Evolutionary conservation across 2,329 filamentous ascomycete genomes (phyloP), one percentile per base, ranked within the genome.

Genomic region (Neopestalotiopsis sp.): DNA sequence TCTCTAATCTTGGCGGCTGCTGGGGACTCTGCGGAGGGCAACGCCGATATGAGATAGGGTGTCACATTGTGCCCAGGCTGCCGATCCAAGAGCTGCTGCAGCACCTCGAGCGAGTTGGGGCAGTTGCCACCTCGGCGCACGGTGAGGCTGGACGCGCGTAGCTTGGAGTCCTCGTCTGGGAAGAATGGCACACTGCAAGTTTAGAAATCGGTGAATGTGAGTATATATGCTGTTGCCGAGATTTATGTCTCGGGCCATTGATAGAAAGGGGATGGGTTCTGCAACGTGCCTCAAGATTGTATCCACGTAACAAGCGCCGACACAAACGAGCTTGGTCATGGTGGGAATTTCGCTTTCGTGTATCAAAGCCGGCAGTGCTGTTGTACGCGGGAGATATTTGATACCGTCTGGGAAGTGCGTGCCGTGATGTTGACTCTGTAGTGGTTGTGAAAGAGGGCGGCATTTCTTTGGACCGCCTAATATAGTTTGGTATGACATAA

Each of bases 41-140:
- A 82, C 68, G 81, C 81, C 24, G 86, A 81, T 30, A 89, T 78
- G 34, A 89, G 80, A 73, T 87, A 81, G 57, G 80, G 76, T 61
- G 73, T 74, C 49, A 82, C 72, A 42, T 71, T 67, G 66, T 65
- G 69, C 73, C 70, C n/a, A 56, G 63, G 68, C 40, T 74, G 67
- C 67, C 53, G 56, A 34, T 40, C 10, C 14, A 89, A 74, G 20
- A 93, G 84, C 76, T 94, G 90, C 70, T 89, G 85, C 32, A 94
- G 81, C 9, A 94, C 91, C 76, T 94, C 87, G 42, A 94, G 85
- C 3, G 88, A 88, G 77, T 94, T 94, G 30, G 90, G 87, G 71
- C 90, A 90, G 78, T 94, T 95, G 40, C 92, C 92, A 66, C 92
- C 92, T 32, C 91, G 87, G 38, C 92, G 88, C 58, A 86, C 85